phyloP scores from a whole-genome alignment of 768 basidiomycete genomes.

The Leccinum barrowsii region DNA sequence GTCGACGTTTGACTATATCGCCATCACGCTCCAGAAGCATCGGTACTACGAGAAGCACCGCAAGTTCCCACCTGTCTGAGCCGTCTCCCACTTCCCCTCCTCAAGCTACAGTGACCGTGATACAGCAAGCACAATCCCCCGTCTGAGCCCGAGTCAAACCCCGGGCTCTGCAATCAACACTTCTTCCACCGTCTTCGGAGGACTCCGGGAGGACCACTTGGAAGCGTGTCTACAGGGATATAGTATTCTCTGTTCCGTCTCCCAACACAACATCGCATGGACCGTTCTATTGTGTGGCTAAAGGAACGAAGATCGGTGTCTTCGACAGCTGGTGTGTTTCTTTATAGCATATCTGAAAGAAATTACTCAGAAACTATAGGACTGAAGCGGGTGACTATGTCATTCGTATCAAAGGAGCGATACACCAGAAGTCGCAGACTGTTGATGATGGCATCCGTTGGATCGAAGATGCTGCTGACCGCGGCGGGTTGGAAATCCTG shows the following conservation, averaged over 20 bases:
- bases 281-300: not conserved
- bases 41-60: too few relatives aligned
- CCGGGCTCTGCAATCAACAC: not conserved
- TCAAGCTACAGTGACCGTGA: too few relatives aligned
- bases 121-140: too few relatives aligned
- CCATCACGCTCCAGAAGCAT: too few relatives aligned
- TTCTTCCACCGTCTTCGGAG: not conserved
- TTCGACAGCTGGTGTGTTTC: not conserved
- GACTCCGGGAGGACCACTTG: not conserved
- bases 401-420: not conserved
- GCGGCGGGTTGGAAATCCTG: not conserved
- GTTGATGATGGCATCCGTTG: not conserved
- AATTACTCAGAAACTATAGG: not conserved
- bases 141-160: too few relatives aligned
- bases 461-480: not conserved
- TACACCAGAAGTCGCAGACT: not conserved
- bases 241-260: not conserved
- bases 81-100: too few relatives aligned
- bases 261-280: not conserved
- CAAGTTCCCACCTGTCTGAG: too few relatives aligned
- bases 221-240: not conserved
- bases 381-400: not conserved
- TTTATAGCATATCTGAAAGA: too few relatives aligned
- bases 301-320: not conserved
- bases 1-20: not conserved